Evolutionary conservation across 2,329 filamentous ascomycete species (phyloP), one percentile per base, ranked within the genome.

Genomic region (Colletotrichum lini): DNA sequence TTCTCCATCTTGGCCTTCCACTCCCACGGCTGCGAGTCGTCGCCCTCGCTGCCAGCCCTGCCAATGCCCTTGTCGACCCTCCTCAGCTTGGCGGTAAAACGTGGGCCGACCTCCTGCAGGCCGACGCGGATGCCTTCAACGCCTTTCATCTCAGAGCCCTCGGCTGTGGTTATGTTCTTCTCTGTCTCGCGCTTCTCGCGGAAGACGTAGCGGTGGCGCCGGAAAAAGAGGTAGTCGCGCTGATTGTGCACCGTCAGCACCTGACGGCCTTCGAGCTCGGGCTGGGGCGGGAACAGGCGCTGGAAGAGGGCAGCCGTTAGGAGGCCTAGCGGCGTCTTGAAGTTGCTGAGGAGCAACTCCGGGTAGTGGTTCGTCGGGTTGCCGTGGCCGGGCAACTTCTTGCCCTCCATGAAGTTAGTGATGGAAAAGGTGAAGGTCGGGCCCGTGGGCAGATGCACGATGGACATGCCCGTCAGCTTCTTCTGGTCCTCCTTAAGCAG

Each of bases 1-100:
- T 98, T 98, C 85, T 99, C 96, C 92, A 96, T 97, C 79, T 91
- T 91, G 13, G 93, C 93, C 84, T 97, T 97, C 96, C 96, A 99
- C 80, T 98, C 90, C 96, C 96, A 98, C 79, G 97, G 94, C 75
- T 94, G 89, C 47, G 94, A 94, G 81, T 92, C 85, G 81, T 90
- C 85, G 86, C 94, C 89, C 72, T 91, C 87, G 76, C 90, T 91
- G 21, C 90, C 90, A 9, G 90, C 90, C 66, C 88, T 83, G 16
- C 90, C 90, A 74, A 99, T 93, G 0, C 95, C 96, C 82, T 95
- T 95, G 80, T 98, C 96, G 53, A 98, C 92, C 77, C 96, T 90
- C 76, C 95, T 90, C 77, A 99, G 83, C 85, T 98, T 98, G 74
- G 98, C 82, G 2, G 84, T 86, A 61, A 84, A 96, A 87, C 77